Evolutionary conservation across 2,329 filamentous ascomycete genomes (phyloP), one percentile per base, ranked within the genome.

Genomic region (Volutella citrinella): DNA sequence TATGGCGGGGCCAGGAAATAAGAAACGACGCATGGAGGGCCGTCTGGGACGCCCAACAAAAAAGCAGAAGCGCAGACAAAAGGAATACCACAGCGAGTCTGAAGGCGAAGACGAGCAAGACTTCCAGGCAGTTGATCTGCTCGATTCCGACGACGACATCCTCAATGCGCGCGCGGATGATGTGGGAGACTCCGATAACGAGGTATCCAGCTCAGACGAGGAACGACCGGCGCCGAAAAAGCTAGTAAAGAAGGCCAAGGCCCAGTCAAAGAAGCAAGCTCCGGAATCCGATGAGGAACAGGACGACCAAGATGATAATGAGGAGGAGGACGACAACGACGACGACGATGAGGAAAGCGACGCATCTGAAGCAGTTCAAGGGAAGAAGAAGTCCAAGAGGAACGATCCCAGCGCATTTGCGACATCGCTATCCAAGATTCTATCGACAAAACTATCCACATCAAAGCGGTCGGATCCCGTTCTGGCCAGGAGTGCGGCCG

Each of bases 371-470:
- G 55, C 60, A 38, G 52, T 17, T 55, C 63, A 23, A 62, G 31
- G 52, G 10, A 57, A 49, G 28, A 64, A 65, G 44, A 84, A 80
- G 54, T 80, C 82, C 11, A 97, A 97, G 66, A 84, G 90, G 56
- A 95, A 95, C 65, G 91, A 98, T 62, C 90, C 93, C 4, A 71
- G 76, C 45, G 89, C 87, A 32, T 97, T 98, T 61, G 87, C 91
- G 16, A 95, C 84, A 3, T 95, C 89, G 31, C 88, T 98, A 53
- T 84, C 86, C 49, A 95, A 93, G 63, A 96, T 98, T 58, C 75
- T 98, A 27, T 82, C 81, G 36, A 91, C 88, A 30, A 97, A 97
- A 65, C 74, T 97, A 9, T 84, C 89, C 3, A 80, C 78, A 7
- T 77, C 84, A 19, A 88, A 88, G 57, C 84, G 90, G 16, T 74